phyloP scores from a whole-genome alignment of 441 rosid genomes.

The Populus hybrid region DNA sequence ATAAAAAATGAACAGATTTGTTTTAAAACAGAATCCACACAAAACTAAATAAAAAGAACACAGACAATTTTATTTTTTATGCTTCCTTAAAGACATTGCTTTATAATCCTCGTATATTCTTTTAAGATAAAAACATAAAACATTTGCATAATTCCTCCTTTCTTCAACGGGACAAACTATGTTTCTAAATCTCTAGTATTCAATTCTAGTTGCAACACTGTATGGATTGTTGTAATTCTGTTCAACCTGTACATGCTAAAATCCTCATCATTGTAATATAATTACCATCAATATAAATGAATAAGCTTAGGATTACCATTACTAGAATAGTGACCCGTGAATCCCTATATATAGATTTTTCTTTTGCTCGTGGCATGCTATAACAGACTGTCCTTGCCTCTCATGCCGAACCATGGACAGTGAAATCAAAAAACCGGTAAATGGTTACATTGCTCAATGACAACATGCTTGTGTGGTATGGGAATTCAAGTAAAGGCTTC shows the following conservation, averaged over 20 bases:
- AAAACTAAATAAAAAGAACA: neutral
- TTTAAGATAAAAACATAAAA: neutral
- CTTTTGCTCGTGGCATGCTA: neutral
- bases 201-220: neutral
- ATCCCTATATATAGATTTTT: neutral
- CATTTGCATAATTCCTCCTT: neutral
- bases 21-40: neutral
- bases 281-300: neutral
- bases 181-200: neutral
- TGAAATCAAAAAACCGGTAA: neutral
- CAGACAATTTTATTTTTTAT: neutral
- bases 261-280: neutral
- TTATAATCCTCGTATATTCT: neutral
- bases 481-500: neutral
- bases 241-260: neutral
- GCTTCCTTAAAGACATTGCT: neutral
- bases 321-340: neutral
- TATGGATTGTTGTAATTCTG: neutral
- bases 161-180: neutral
- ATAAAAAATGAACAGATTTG: neutral
- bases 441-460: neutral
- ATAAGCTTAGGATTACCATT: neutral
- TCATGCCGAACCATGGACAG: neutral
- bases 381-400: neutral
- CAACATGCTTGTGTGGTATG: neutral